These are phyloP conservation scores for Yamadazyma atlantica DNA, from an alignment of 1,139 yeast genomes.

Conservation along the genomic window DNA sequence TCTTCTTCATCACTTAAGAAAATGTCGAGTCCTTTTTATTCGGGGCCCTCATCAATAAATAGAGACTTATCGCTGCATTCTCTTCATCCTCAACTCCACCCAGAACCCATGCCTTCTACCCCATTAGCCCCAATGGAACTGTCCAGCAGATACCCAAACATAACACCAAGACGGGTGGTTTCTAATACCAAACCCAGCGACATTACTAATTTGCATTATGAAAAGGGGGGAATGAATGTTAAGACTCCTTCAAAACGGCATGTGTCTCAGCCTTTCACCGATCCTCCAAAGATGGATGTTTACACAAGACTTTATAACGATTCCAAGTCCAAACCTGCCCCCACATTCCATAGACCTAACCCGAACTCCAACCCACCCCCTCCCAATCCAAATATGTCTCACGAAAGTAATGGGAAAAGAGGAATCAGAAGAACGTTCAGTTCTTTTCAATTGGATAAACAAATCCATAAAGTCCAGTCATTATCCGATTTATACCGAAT, in stretches of 20 bases:
- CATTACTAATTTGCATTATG: conserved; percentile 12
- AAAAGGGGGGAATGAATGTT: background rate
- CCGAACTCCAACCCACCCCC: no score
- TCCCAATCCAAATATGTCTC: background rate
- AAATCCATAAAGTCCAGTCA: conserved; percentile 16
- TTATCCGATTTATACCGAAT: conserved; percentile 21
- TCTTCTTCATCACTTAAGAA: conserved; percentile 14
- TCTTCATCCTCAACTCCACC: background rate
- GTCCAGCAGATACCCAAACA: background rate
- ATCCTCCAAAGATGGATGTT: conserved; percentile 10
- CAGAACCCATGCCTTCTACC: conserved; percentile 1
- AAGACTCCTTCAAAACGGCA: conserved; percentile 12
- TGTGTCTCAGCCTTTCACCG: conserved; percentile 8
- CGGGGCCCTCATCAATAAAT: background rate
- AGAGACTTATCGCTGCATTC: background rate
- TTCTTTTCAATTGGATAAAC: conserved; percentile 8
- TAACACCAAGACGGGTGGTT: conserved; percentile 1
- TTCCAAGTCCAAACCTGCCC: conserved; percentile 7
- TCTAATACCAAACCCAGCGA: conserved; percentile 10
- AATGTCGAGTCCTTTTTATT: conserved; percentile 12
- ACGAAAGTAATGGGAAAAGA: background rate
- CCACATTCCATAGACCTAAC: conserved; percentile 1
- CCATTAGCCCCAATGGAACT: background rate
- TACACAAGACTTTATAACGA: conserved; percentile 16
- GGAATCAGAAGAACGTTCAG: conserved; percentile 6